A percentile compares a stretch with the other conserved stretches of the same genome.
Conservation (phyloP, 169 alveolate species). For the Besnoitia besnoiti region DNA sequence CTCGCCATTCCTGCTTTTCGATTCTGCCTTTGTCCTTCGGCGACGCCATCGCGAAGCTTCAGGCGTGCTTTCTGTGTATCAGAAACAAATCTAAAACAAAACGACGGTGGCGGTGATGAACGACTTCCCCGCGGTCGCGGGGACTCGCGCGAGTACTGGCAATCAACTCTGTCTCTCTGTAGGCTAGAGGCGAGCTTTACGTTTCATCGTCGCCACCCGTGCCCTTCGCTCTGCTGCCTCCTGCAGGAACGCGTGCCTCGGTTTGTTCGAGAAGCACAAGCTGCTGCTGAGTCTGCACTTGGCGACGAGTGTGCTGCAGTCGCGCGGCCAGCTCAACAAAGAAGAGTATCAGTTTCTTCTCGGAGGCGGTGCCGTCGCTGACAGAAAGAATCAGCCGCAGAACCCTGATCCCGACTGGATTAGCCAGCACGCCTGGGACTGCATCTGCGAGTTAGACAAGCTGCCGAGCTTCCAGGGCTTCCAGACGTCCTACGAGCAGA, state of each 20-base stretch:
- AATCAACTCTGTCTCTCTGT: too few relatives aligned
- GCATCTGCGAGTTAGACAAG: slow-evolving; percentile 85
- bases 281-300: slow-evolving; percentile 89
- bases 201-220: too few relatives aligned
- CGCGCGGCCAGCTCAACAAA: slow-evolving; percentile 81
- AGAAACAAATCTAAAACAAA: too few relatives aligned
- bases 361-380: slow-evolving; percentile 89
- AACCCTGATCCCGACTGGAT: slow-evolving; percentile 93
- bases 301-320: slow-evolving; percentile 83
- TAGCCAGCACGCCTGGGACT: slow-evolving; percentile 88
- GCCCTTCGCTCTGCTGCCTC: background rate
- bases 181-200: too few relatives aligned
- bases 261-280: slow-evolving; percentile 93
- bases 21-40: too few relatives aligned
- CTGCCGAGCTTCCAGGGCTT: slow-evolving; percentile 87
- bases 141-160: too few relatives aligned
- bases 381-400: slow-evolving; percentile 81
- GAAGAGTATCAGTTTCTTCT: slow-evolving; percentile 89
- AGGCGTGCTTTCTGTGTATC: too few relatives aligned
- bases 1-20: too few relatives aligned
- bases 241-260: slow-evolving; percentile 86
- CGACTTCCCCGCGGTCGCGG: too few relatives aligned
- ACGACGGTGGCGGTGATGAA: too few relatives aligned
- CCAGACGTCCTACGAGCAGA: slow-evolving; percentile 88
- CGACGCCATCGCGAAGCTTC: too few relatives aligned